These are phyloP conservation scores for Mortierella sp. DNA, from an alignment of 371 early-diverging fungal species.

Conservation along the genomic window DNA sequence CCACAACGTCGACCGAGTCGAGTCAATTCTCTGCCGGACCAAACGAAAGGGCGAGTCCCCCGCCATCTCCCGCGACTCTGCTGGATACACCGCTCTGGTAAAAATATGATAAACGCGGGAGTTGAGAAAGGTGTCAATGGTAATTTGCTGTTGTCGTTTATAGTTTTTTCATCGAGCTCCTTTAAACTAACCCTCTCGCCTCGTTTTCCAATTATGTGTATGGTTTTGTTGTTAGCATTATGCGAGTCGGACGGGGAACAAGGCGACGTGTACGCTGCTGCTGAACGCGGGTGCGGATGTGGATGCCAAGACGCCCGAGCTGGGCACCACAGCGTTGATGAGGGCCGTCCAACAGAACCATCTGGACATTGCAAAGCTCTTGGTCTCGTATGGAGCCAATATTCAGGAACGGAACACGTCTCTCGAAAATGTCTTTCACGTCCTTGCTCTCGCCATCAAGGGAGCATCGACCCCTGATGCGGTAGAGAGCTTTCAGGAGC, in stretches of 20 bases:
- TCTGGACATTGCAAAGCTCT: constrained; percentile 22
- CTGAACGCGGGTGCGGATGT: constrained; percentile 49
- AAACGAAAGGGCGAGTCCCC: constrained; percentile 34
- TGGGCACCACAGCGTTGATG: constrained; percentile 48
- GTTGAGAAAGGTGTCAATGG: neutral
- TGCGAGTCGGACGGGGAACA: constrained; percentile 51
- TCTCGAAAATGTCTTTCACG: constrained; percentile 45
- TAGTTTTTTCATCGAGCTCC: no score
- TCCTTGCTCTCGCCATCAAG: constrained; percentile 25
- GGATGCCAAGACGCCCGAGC: constrained; percentile 47
- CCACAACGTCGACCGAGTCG: constrained; percentile 36
- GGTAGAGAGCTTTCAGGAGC: constrained; percentile 10
- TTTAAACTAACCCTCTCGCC: neutral
- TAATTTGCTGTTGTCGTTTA: no score
- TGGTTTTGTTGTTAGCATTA: constrained; percentile 33
- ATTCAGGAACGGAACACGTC: constrained; percentile 23
- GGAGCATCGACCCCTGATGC: neutral
- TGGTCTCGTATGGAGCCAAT: constrained; percentile 49
- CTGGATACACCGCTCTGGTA: constrained; percentile 54
- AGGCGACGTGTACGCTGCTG: constrained; percentile 40
- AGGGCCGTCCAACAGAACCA: constrained; percentile 47
- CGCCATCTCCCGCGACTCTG: constrained; percentile 35
- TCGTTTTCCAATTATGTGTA: neutral
- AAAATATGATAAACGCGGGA: neutral
- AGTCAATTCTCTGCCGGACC: constrained; percentile 23